A percentile compares a stretch with the other conserved stretches of the same genome.
Conservation (phyloP, 1,139 yeast species). For the Blastobotrys indianensis region DNA sequence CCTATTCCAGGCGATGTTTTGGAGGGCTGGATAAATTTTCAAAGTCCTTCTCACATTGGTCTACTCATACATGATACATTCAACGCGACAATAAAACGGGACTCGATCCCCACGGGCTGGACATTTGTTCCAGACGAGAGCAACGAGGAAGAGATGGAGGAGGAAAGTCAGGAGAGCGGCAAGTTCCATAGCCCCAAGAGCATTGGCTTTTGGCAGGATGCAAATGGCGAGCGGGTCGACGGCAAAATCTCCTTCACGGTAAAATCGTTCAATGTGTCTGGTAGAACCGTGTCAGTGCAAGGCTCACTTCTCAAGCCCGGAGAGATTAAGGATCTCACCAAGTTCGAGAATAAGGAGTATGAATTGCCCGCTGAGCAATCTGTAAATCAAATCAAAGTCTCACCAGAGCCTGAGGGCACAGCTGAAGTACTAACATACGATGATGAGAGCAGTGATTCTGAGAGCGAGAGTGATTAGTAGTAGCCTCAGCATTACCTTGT, state of each 20-base stretch:
- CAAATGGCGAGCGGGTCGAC: constrained; percentile 62
- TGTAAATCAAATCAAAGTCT: neutral
- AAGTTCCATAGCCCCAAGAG: constrained; percentile 41
- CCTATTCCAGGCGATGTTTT: constrained; percentile 79
- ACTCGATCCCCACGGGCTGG: constrained; percentile 80
- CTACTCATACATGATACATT: constrained; percentile 85
- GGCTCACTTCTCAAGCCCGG: constrained; percentile 71
- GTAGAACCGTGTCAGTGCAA: constrained; percentile 76
- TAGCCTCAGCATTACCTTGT: too few species aligned
- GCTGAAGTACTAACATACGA: constrained; percentile 7
- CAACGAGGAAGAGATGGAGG: constrained; percentile 41
- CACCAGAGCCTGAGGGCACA: constrained; percentile 1
- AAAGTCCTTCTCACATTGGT: constrained; percentile 93
- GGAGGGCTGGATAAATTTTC: constrained; percentile 86
- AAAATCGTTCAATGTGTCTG: constrained; percentile 66
- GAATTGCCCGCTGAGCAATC: neutral
- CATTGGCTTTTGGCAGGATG: constrained; percentile 84
- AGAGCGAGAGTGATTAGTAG: constrained; percentile 14
- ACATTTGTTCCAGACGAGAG: constrained; percentile 70
- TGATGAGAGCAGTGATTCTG: constrained; percentile 6
- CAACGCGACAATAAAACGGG: constrained; percentile 86
- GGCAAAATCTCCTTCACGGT: constrained; percentile 76
- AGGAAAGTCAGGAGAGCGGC: constrained; percentile 13
- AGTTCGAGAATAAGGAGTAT: constrained; percentile 8
- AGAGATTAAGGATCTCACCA: constrained; percentile 39